Percentiles rank a stretch among this genome's conserved stretches.
phyloP scores from a whole-genome alignment of 768 basidiomycete species.

The Leccinum aurantiacum region DNA sequence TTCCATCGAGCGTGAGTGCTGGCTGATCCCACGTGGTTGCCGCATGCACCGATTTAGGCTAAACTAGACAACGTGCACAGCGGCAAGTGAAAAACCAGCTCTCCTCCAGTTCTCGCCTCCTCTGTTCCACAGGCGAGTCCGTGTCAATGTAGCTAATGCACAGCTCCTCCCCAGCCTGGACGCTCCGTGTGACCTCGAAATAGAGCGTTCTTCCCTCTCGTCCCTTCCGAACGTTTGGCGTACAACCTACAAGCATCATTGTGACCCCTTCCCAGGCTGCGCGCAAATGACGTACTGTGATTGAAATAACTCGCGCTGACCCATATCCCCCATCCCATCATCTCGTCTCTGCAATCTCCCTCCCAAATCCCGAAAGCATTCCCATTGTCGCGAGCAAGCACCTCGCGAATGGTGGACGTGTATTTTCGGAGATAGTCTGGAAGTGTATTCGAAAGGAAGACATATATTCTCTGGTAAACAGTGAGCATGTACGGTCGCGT shows the following conservation, averaged over 20 bases:
- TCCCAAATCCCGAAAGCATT: conserved; percentile 75
- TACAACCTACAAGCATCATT: conserved; percentile 42
- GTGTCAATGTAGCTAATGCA: conserved; percentile 57
- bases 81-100: conserved; percentile 60
- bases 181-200: conserved; percentile 45
- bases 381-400: conserved; percentile 59
- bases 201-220: conserved; percentile 44
- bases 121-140: conserved; percentile 31
- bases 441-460: conserved; percentile 47
- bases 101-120: conserved; percentile 41
- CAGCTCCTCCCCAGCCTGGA: conserved; percentile 53
- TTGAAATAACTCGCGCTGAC: conserved; percentile 66
- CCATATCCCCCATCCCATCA: conserved; percentile 68
- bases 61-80: conserved; percentile 39
- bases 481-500: conserved; percentile 50
- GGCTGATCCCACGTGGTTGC: conserved; percentile 18
- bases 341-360: conserved; percentile 46
- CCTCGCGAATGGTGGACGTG: conserved; percentile 48
- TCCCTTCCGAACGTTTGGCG: conserved; percentile 50
- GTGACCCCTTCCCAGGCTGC: background rate
- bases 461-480: conserved; percentile 53
- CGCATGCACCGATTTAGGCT: conserved; percentile 9
- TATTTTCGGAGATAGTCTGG: conserved; percentile 32
- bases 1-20: conserved; percentile 6
- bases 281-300: conserved; percentile 44